Evolutionary conservation across 140 eudicot genomes (phyloP).

Genomic region (Senecio squalidus): DNA sequence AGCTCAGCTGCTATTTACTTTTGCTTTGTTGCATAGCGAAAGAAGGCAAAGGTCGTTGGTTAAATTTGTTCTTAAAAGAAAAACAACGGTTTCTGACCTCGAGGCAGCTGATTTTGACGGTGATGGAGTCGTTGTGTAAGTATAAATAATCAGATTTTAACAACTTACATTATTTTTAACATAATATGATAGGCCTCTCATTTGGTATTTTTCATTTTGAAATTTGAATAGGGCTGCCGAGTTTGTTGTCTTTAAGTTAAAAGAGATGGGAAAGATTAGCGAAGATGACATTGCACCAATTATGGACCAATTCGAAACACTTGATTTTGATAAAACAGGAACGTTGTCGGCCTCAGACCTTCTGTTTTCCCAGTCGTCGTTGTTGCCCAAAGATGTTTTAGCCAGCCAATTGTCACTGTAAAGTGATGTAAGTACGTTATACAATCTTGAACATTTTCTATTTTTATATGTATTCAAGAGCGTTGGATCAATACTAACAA

Average conservation of each 20-base stretch:
- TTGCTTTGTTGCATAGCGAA: conserved; percentile 73
- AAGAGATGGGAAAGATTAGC: conserved; percentile 94
- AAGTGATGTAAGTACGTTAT: background rate
- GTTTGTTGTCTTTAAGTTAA: conserved; percentile 64
- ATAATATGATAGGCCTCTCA: background rate
- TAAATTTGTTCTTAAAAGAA: conserved; percentile 53
- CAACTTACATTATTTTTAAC: background rate
- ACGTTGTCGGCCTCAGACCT: conserved; percentile 67
- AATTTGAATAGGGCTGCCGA: conserved; percentile 68
- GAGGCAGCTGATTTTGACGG: conserved; percentile 90
- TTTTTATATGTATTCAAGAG: background rate
- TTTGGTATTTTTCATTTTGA: conserved; percentile 15
- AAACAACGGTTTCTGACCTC: conserved; percentile 57
- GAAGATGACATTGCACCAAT: conserved; percentile 59
- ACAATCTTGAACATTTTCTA: background rate
- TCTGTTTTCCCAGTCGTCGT: conserved; percentile 45
- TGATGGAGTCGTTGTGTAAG: conserved; percentile 77
- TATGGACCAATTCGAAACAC: conserved; percentile 70
- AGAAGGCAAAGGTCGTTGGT: conserved; percentile 52
- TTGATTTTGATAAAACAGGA: conserved; percentile 93
- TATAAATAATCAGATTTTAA: conserved; percentile 1
- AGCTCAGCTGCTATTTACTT: conserved; percentile 79
- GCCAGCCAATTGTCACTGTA: conserved; percentile 18
- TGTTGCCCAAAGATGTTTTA: background rate
- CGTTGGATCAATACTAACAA: too few species aligned